Evolutionary conservation across 2,329 filamentous ascomycete species (phyloP).

Genomic region (Trichoderma brevicompactum): DNA sequence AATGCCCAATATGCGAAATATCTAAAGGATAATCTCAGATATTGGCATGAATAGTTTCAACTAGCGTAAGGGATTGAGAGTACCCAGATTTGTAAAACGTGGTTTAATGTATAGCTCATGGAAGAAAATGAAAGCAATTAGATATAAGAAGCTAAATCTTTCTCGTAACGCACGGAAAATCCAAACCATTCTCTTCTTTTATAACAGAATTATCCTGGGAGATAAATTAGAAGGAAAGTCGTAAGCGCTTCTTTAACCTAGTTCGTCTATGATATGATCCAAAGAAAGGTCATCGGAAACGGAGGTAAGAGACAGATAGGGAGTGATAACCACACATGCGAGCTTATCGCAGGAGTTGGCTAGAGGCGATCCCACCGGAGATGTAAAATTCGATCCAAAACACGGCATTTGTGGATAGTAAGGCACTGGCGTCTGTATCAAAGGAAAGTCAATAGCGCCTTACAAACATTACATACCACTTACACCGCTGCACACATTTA

Average conservation of each 20-base stretch:
- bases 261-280: background rate
- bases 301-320: background rate
- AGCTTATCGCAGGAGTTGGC: constrained; percentile 3
- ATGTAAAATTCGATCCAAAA: constrained; percentile 8
- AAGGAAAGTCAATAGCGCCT: background rate
- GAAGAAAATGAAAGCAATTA: background rate
- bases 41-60: too few relatives aligned
- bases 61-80: too few relatives aligned
- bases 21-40: too few relatives aligned
- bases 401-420: too few relatives aligned
- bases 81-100: too few relatives aligned
- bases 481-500: background rate
- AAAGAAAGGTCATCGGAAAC: background rate
- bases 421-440: background rate
- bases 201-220: too few relatives aligned
- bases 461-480: background rate
- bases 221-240: too few relatives aligned
- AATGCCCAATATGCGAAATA: too few relatives aligned
- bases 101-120: too few relatives aligned
- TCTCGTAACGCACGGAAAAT: too few relatives aligned
- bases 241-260: too few relatives aligned
- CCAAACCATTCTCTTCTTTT: background rate
- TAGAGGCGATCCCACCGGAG: constrained; percentile 1
- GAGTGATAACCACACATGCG: background rate
- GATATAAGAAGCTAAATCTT: too few relatives aligned